phyloP scores from a whole-genome alignment of 176 grass and related monocot species.

The Bolboschoenus planiculmis region DNA sequence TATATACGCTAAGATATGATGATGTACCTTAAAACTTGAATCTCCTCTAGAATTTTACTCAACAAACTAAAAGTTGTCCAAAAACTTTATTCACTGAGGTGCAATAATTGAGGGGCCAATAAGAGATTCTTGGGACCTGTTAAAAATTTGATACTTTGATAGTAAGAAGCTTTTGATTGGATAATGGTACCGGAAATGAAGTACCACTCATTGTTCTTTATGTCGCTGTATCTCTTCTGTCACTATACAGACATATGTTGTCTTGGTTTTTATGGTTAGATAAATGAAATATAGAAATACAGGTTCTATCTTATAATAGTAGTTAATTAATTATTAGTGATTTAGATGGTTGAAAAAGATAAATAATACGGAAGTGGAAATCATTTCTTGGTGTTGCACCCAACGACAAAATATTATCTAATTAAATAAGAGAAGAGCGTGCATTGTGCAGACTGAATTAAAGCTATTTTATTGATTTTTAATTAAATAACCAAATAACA shows the following conservation, averaged over 20 bases:
- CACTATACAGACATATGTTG: neutral
- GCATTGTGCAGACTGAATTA: neutral
- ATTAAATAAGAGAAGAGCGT: neutral
- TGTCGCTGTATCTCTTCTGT: neutral
- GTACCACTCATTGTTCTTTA: neutral
- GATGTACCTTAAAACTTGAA: neutral
- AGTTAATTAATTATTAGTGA: neutral
- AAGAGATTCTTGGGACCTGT: no score
- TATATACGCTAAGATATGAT: no score
- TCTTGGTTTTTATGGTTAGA: neutral
- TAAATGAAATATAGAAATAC: neutral
- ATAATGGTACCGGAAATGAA: no score
- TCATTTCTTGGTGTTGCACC: neutral
- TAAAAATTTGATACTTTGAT: no score
- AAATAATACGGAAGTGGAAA: neutral
- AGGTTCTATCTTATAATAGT: neutral
- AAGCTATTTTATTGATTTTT: neutral
- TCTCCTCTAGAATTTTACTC: neutral
- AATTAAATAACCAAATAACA: neutral
- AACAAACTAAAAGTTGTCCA: neutral
- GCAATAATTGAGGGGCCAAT: neutral
- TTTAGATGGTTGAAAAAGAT: neutral
- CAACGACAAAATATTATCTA: neutral
- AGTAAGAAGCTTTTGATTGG: no score
- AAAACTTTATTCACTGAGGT: neutral